Evolutionary conservation across 441 rosid genomes (phyloP), one percentile per base, ranked within the genome.

Genomic region (Geranium incanum): DNA sequence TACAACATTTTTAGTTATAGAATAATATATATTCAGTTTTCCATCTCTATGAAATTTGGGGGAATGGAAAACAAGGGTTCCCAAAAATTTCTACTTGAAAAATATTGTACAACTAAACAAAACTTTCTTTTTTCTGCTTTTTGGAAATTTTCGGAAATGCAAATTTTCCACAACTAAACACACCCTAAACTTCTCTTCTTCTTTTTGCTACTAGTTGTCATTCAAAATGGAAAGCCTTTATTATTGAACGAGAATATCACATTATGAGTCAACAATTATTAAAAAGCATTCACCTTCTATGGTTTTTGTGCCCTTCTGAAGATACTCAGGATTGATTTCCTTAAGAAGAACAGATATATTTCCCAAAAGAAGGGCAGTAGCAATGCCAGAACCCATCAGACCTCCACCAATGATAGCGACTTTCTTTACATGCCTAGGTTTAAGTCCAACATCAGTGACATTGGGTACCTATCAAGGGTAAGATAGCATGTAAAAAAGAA

Each of bases 381-480:
- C 88, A 70, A 94, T 92, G 79, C 97, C 99, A 79, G 95, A 94
- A 78, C 99, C 99, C 97, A 94, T 94, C 62, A 94, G 83, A 67
- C 99, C 99, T 81, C 99, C 99, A 81, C 99, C 99, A 80, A 94
- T 90, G 68, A 94, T 88, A 69, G 99, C 97, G 75, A 85, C 95
- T 77, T 94, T 94, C 80, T 83, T 94, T 36, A 88, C 75, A 71
- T 74, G 80, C 77, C 91, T 86, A 15, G 97, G 97, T 81, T 94
- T 92, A 75, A 92, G 86, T 66, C 94, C 94, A 81, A 79, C 57
- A 76, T 94, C 97, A 69, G 97, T 85, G 73, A 94, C 85, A 76
- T 81, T 88, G 45, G 99, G 97, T 76, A 92, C 91, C 99, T 94
- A 88, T 63, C 78, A 73, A 74, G 68, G 70, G 68, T 55, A 74